Evolutionary conservation across 176 grass and related monocot species (phyloP), one percentile per base, ranked within the genome.

Genomic region (Cymbopogon citratus): DNA sequence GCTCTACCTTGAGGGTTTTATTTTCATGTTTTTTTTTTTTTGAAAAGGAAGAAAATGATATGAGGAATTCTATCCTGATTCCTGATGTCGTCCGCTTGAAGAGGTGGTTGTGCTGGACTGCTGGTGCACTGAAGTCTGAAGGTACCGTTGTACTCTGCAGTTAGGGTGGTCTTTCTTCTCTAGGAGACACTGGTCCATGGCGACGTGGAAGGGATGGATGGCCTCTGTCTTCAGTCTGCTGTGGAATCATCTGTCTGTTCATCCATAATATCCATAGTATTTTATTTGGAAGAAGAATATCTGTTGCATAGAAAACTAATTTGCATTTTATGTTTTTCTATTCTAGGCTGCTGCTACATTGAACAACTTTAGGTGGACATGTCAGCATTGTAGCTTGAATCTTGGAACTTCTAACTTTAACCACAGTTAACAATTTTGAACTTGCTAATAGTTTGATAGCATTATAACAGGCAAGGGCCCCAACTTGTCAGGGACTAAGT

Each of bases 181-280:
- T 48, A 24, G 52, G 61, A 75, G 7, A n/a, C 10, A 60, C 29
- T 79, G 66, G 28, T n/a, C 83, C 66, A 85, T 64, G 35, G 63
- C 31, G 75, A 29, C 59, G 56, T 63, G 52, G 54, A 14, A n/a
- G 13, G 13, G 40, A 62, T 67, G 77, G 77, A n/a, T n/a, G n/a
- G n/a, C n/a, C n/a, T n/a, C n/a, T n/a, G n/a, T n/a, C 29, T 61
- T 21, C 29, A 31, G 40, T 25, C 63, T 80, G 63, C 19, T 19
- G 13, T 26, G 63, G 52, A 39, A 12, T 25, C 56, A 8, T 26
- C 25, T 16, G 0, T 67, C 27, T 23, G 39, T 13, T 79, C 21
- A 62, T 81, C 23, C 1, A 70, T 51, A 56, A 19, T 54, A 54
- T 21, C 4, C 21, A n/a, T n/a, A n/a, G n/a, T n/a, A n/a, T 19